Base-by-base conservation (phyloP, 2,329 filamentous ascomycete genomes). In the Coleophoma crateriformis region DNA sequence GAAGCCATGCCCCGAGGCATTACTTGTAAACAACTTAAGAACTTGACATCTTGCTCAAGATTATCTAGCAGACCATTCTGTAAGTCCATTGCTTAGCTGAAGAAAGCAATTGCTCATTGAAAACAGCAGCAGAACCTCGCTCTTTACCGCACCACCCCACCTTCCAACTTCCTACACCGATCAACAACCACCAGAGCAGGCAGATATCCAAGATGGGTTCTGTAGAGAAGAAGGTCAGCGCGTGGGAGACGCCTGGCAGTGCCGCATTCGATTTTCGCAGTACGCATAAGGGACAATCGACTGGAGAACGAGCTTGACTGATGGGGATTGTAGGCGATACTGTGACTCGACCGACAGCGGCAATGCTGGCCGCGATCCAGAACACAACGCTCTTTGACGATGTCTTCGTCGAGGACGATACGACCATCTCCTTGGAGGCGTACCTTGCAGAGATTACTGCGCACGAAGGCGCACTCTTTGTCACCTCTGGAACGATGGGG, bases 401-500 rank as follows among this genome's bases (percentile, higher is more conserved):
- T 67, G 89, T 95, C 58, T 88, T 87, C 65, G 72, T 76, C 54
- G 90, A 95, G 68, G 90, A 96, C 61, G 74, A 80, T 1, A 90
- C 86, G 0, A 96, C 92, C 1, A 82, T 78, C 46, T 76, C 79
- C 20, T 81, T 97, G 38, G 88, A 96, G 67, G 70, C 76, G 42
- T 84, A 87, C 65, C 77, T 95, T 41, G 88, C 90, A 15, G 64
- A 77, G 33, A 76, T 95, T 3, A 81, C 88, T 1, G 82, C 82
- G 58, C 90, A 95, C 59, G 85, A 90, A 61, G 82, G 82, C 7
- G 87, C 81, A 0, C 74, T 96, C 4, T 84, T 96, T 48, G 88
- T 96, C 49, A 76, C 95, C 51, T 94, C 88, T 0, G 92, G 92
- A 3, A 96, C 91, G 4, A 96, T 96, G 90, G 90, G 90, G 38